phyloP scores from a whole-genome alignment of 164 flowering plant species.

The Magnolia changhungtana region DNA sequence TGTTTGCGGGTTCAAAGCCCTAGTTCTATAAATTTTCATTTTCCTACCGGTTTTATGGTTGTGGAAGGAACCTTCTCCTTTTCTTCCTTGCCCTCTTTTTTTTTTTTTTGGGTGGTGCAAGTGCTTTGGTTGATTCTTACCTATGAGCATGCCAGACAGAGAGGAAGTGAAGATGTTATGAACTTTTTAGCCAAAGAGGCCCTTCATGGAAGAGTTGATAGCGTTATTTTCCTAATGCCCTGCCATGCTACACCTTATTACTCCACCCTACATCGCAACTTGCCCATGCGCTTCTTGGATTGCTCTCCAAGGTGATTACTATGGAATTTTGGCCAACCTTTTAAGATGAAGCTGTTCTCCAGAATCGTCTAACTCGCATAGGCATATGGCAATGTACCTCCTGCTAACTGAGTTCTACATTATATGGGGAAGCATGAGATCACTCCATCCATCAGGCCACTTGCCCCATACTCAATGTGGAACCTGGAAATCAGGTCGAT shows the following conservation, averaged over 20 bases:
- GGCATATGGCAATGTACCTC: neutral
- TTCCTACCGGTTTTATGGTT: neutral
- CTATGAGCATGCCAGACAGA: conserved; percentile 41
- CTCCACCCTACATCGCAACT: conserved; percentile 61
- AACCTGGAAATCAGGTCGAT: neutral
- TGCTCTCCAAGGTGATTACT: conserved; percentile 80
- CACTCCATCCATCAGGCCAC: neutral
- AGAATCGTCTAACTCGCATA: neutral
- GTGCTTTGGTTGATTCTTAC: conserved; percentile 17
- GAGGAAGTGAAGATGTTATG: conserved; percentile 96
- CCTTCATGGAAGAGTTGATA: conserved; percentile 45
- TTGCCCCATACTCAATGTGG: neutral
- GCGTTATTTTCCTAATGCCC: conserved; percentile 75
- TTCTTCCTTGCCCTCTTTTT: neutral
- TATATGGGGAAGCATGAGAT: neutral
- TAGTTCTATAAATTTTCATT: neutral
- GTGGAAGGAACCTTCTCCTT: neutral
- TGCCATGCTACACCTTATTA: conserved; percentile 95
- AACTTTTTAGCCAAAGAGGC: conserved; percentile 68
- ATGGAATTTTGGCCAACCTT: neutral
- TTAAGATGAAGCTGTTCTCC: neutral
- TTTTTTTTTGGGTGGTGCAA: too few species aligned
- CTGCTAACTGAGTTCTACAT: neutral
- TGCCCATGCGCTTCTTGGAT: conserved; percentile 87
- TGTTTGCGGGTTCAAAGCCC: neutral